Percentiles rank a stretch among this genome's conserved stretches.
Evolutionary conservation across 345 rosid species (phyloP).

Genomic region (Acer campestre): DNA sequence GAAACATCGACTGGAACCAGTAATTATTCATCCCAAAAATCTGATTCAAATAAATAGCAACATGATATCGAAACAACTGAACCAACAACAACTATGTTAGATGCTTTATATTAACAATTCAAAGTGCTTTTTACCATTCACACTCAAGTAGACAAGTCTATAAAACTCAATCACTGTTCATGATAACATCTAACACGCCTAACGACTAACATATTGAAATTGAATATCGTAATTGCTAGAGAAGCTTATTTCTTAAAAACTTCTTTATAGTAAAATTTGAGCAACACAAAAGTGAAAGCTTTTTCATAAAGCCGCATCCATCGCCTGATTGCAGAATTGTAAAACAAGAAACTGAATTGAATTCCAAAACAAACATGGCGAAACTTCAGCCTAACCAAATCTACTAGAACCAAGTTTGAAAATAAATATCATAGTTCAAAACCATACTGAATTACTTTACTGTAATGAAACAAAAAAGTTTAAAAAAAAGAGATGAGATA

Average conservation of each 20-base stretch:
- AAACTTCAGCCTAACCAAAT: neutral
- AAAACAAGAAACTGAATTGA: neutral
- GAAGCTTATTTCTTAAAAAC: neutral
- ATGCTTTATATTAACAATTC: neutral
- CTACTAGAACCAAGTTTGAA: conserved; percentile 1
- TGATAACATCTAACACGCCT: neutral
- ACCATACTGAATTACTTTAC: neutral
- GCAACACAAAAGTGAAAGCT: neutral
- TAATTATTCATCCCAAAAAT: neutral
- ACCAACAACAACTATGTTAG: neutral
- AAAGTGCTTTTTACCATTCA: neutral
- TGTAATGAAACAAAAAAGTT: neutral
- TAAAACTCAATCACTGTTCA: neutral
- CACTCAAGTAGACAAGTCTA: neutral
- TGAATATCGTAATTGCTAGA: neutral
- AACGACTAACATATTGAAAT: too few relatives aligned
- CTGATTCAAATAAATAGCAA: neutral
- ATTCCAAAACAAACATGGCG: neutral
- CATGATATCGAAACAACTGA: neutral
- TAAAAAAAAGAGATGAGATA: neutral
- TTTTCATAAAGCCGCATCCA: neutral
- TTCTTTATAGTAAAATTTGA: neutral
- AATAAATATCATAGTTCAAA: neutral
- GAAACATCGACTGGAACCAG: neutral
- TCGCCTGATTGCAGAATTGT: neutral